phyloP scores from a whole-genome alignment of 129 eudicot genomes.

The carrot (Daucus carota) region DNA sequence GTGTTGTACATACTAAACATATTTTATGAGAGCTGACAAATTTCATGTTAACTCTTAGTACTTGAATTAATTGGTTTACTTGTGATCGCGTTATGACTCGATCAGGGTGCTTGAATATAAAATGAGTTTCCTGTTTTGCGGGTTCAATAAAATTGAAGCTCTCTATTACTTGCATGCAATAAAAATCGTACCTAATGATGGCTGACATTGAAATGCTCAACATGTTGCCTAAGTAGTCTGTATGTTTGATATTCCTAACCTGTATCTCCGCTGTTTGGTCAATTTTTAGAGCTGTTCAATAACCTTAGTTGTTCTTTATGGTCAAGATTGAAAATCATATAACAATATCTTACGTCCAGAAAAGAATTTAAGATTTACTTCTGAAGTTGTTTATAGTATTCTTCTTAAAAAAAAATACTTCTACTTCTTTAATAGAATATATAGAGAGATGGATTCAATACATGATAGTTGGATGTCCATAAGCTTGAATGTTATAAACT shows the following conservation, averaged over 20 bases:
- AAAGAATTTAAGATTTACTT: neutral
- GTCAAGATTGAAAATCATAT: neutral
- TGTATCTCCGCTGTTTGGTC: neutral
- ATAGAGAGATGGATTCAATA: neutral
- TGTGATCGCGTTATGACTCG: neutral
- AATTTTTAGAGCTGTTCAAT: neutral
- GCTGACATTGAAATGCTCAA: neutral
- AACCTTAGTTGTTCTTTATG: neutral
- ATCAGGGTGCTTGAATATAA: neutral
- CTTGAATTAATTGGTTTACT: neutral
- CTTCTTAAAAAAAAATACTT: neutral
- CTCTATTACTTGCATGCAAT: neutral
- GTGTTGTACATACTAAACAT: no score
- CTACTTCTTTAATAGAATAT: neutral
- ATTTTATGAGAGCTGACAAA: no score
- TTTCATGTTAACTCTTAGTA: no score
- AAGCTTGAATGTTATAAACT: neutral
- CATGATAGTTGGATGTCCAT: neutral
- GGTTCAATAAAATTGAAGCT: neutral
- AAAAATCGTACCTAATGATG: neutral
- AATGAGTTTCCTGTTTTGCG: no score
- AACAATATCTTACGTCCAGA: neutral
- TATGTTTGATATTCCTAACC: neutral
- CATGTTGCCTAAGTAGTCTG: neutral
- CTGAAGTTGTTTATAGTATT: neutral